phyloP scores from a whole-genome alignment of 2,329 filamentous ascomycete species.

The Phialocephala subalpina region DNA sequence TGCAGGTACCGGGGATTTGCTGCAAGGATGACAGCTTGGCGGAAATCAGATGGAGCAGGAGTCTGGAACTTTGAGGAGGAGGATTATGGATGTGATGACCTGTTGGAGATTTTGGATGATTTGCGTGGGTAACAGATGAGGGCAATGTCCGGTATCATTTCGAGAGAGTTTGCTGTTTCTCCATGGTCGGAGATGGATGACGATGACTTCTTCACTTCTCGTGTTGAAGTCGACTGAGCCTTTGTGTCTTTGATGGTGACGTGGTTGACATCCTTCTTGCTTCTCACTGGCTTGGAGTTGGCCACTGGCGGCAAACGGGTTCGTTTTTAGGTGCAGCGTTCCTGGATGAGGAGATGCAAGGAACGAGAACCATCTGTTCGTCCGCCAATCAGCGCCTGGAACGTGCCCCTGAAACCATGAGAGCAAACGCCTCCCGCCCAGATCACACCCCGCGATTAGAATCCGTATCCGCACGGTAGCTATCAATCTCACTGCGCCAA shows the following conservation, averaged over 20 bases:
- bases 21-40: not conserved
- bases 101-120: not conserved
- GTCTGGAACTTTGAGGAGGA: slow-evolving; percentile 5
- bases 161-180: not conserved
- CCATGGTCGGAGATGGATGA: not conserved
- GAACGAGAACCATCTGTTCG: slow-evolving; percentile 4
- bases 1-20: slow-evolving; percentile 16
- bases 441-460: slow-evolving; percentile 14
- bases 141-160: not conserved
- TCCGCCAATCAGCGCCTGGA: slow-evolving; percentile 11
- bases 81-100: not conserved
- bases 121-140: not conserved
- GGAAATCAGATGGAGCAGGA: slow-evolving; percentile 19
- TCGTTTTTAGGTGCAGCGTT: slow-evolving; percentile 7
- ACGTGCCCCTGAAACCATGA: slow-evolving; percentile 8
- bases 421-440: slow-evolving; percentile 15
- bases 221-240: not conserved
- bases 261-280: slow-evolving; percentile 1
- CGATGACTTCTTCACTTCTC: not conserved
- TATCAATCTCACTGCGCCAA: slow-evolving; percentile 16
- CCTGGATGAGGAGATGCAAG: slow-evolving; percentile 20
- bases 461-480: not conserved
- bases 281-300: not conserved
- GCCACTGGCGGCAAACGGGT: slow-evolving; percentile 5
- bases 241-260: not conserved